Evolutionary conservation across 768 basidiomycete genomes (phyloP), one percentile per base, ranked within the genome.

Genomic region (Boletus tomentosulus): DNA sequence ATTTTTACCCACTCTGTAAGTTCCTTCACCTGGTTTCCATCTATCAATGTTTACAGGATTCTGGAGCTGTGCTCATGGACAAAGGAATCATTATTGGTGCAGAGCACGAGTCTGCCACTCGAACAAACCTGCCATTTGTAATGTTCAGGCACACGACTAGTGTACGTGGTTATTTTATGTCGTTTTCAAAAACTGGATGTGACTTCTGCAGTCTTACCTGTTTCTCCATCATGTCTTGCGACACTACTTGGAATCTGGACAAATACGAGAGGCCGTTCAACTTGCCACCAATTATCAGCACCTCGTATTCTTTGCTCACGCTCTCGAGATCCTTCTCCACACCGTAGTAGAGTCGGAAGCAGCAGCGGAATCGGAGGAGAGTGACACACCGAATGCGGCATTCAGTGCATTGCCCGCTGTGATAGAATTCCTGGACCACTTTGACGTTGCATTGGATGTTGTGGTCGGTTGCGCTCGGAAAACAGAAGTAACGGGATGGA

Each of bases 21-120:
- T 72, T 16, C 11, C 12, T 38, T 41, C 25, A n/a, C 37, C 56
- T 53, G 13, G 16, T 5, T 30, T n/a, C 38, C 19, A 12, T 45
- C 15, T 22, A 16, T 24, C 41, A 34, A 35, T 35, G 30, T 48
- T 61, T 22, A 62, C 42, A 41, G 6, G 16, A 24, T 38, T 28
- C 46, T 44, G 33, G 62, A 98, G 96, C 96, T 53, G 93, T 94
- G 7, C 79, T 99, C 25, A 98, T 98, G 94, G 95, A 98, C 70
- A 99, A 98, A 66, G 96, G 95, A 1, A 97, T 99, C 60, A 93
- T 99, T 58, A 94, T 98, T 60, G 96, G 96, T 8, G 91, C 89
- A 27, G 95, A 98, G 59, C 84, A 94, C 53, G 96, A 99, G 68
- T 81, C 83, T 3, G 86, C 84, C 3, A 78, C 86, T 15, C 80